A percentile compares a stretch with the other conserved stretches of the same genome.
These are phyloP conservation scores for Neonectria hederae DNA, from an alignment of 2,329 filamentous ascomycete genomes.

Conservation along the genomic window DNA sequence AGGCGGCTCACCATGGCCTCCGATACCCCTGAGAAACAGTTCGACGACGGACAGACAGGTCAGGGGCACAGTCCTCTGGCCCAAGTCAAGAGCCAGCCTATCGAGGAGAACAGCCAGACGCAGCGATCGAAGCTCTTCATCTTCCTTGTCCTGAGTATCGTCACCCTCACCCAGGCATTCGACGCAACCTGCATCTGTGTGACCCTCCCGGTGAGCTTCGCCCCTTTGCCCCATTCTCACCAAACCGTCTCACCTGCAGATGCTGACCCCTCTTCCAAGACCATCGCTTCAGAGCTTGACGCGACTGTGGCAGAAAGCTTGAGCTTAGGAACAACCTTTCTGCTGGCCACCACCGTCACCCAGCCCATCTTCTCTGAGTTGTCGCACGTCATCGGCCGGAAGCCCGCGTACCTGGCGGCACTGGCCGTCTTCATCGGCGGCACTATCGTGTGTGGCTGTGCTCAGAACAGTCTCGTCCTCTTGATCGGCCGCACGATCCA, in stretches of 20 bases:
- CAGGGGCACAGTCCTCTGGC: neutral
- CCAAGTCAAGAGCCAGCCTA: neutral
- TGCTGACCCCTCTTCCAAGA: conserved; percentile 21
- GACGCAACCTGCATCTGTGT: conserved; percentile 43
- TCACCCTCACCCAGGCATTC: conserved; percentile 39
- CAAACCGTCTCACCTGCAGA: neutral
- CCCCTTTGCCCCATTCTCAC: neutral
- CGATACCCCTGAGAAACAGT: neutral
- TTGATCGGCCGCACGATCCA: conserved; percentile 49
- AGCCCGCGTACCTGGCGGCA: conserved; percentile 35
- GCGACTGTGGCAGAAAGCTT: conserved; percentile 39
- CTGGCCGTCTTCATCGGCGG: conserved; percentile 51
- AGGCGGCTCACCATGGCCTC: neutral
- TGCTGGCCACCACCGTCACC: conserved; percentile 71
- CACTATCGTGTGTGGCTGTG: conserved; percentile 50
- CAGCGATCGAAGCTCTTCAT: conserved; percentile 27
- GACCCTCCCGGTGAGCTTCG: conserved; percentile 37
- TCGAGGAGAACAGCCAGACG: neutral
- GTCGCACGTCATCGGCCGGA: conserved; percentile 49
- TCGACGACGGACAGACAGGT: neutral
- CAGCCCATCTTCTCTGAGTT: conserved; percentile 59
- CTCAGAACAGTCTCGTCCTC: conserved; percentile 42
- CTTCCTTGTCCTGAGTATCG: conserved; percentile 32
- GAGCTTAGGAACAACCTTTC: conserved; percentile 68
- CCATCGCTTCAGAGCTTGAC: conserved; percentile 38